Evolutionary conservation across 441 rosid species (phyloP).

Genomic region (Isatis lusitanica): DNA sequence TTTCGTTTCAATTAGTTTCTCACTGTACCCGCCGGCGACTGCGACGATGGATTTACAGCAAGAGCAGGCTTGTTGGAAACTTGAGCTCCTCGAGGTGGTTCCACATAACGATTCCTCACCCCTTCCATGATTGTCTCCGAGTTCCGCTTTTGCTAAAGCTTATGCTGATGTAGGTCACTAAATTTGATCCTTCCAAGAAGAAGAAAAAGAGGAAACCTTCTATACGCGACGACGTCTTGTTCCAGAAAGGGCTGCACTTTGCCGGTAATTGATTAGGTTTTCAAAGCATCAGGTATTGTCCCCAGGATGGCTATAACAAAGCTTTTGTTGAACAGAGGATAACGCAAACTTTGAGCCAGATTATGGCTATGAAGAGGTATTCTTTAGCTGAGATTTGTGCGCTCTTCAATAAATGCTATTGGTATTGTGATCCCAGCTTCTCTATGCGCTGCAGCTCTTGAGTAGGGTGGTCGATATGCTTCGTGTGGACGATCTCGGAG

Average conservation of each 20-base stretch:
- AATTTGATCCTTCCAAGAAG: constrained; percentile 49
- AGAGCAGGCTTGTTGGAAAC: constrained; percentile 20
- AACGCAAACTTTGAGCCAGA: constrained; percentile 41
- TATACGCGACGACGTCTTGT: constrained; percentile 35
- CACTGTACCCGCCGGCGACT: constrained; percentile 13
- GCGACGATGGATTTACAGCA: constrained; percentile 28
- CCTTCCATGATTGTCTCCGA: not conserved
- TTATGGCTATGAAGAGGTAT: constrained; percentile 52
- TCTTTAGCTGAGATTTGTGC: constrained; percentile 3
- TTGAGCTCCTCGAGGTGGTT: not conserved
- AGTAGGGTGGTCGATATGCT: constrained; percentile 46
- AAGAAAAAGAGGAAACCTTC: constrained; percentile 37
- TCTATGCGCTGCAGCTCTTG: constrained; percentile 44
- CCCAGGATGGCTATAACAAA: not conserved
- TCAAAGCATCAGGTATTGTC: not conserved
- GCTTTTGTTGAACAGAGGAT: constrained; percentile 15
- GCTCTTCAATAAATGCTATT: not conserved
- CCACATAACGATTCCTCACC: constrained; percentile 1
- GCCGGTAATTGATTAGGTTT: constrained; percentile 22
- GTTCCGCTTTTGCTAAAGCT: constrained; percentile 25
- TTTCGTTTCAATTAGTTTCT: not conserved
- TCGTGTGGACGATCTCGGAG: constrained; percentile 53
- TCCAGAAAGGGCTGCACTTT: constrained; percentile 39
- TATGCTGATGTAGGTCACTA: constrained; percentile 14
- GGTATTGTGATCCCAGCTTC: constrained; percentile 2